These are phyloP conservation scores for Schoenoplectus tabernaemontani DNA, from an alignment of 202 grass and related monocot species.

Conservation along the genomic window DNA sequence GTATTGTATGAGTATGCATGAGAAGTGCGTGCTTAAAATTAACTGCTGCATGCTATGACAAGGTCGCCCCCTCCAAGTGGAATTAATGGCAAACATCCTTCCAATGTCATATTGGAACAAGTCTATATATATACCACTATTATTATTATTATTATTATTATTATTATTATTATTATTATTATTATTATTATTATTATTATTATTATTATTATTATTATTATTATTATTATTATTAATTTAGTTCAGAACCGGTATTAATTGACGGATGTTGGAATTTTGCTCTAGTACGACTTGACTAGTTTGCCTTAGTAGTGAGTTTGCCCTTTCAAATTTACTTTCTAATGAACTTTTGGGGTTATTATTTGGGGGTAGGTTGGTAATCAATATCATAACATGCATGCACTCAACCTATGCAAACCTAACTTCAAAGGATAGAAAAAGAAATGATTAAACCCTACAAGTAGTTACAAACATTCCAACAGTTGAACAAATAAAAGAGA, in stretches of 20 bases:
- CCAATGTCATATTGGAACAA: not conserved
- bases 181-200: no score
- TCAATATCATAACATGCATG: not conserved
- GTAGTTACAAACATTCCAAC: no score
- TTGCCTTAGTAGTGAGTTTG: not conserved
- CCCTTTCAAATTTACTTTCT: not conserved
- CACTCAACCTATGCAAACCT: not conserved
- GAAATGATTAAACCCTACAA: no score
- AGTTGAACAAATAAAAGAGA: no score
- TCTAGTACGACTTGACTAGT: not conserved
- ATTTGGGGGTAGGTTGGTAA: not conserved
- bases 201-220: no score
- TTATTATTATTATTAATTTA: not conserved
- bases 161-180: no score
- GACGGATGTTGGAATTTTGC: not conserved
- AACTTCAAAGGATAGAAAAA: no score
- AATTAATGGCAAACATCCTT: not conserved
- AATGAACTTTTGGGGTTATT: not conserved
- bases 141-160: no score
- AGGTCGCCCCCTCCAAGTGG: not conserved
- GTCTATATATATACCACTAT: not conserved
- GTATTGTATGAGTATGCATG: not conserved
- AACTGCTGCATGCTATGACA: not conserved
- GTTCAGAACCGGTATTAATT: not conserved
- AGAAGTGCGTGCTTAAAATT: not conserved